Evolutionary conservation across 2,329 filamentous ascomycete genomes (phyloP), one percentile per base, ranked within the genome.

Genomic region (Dothistroma pini): DNA sequence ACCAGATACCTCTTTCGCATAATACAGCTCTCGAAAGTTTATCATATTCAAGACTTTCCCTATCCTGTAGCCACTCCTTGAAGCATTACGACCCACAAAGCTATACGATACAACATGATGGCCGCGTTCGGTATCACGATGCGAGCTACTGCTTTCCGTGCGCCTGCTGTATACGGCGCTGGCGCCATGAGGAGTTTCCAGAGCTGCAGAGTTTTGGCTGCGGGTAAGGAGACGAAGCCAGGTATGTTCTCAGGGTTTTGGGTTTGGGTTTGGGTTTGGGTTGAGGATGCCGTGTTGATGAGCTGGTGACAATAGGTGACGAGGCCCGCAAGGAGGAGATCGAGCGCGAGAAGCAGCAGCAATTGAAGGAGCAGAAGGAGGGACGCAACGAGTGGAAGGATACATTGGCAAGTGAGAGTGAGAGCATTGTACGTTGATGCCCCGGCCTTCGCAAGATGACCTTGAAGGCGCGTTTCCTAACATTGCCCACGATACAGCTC

Each of bases 361-460:
- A 80, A 58, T 59, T 83, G 61, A 74, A 76, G 63, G 75, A 75
- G 61, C 74, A 76, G 74, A 79, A 81, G 68, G 76, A 83, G 44
- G 90, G 89, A 63, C 82, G 85, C 73, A 87, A 82, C 57, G 83
- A 91, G 72, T 95, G 91, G 90, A 89, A 89, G 77, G 81, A 88
- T 22, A 86, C 89, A 74, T 80, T 96, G 54, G 90, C 90, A 2
- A 89, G 86, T 54, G 86, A 91, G 76, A 90, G 88, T 75, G 91
- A 96, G 80, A 89, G 90, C 74, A 85, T 85, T 68, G 81, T 95
- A 77, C 66, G 82, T 76, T 35, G 12, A 59, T 49, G n/a, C 7
- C 2, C 3, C 16, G 10, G 12, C n/a, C 6, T 38, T 50, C 6
- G 14, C 22, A 29, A 35, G 16, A 60, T 38, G 44, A 41, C 2